Percentiles rank a stretch among this genome's conserved stretches.
Evolutionary conservation across 2,329 filamentous ascomycete species (phyloP).

Genomic region (Elsinoe australis): DNA sequence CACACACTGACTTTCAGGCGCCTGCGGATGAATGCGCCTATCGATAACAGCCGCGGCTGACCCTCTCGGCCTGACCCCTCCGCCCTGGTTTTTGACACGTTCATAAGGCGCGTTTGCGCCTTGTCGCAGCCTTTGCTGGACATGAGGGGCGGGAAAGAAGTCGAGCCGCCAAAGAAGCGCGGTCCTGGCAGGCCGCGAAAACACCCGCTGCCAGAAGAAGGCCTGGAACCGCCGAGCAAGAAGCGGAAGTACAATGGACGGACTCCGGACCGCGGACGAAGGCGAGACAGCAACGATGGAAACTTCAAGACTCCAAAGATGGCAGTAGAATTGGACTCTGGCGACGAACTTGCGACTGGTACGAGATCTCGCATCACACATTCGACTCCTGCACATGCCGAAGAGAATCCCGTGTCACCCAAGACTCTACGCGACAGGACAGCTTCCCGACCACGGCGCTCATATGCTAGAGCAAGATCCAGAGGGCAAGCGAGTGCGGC

Average conservation of each 20-base stretch:
- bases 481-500: constrained; percentile 48
- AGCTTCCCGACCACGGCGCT: constrained; percentile 29
- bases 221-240: constrained; percentile 39
- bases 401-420: constrained; percentile 17
- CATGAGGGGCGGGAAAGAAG: constrained; percentile 3
- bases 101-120: constrained; percentile 14
- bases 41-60: constrained; percentile 12
- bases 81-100: constrained; percentile 7
- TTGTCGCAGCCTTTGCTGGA: constrained; percentile 10
- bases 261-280: constrained; percentile 20
- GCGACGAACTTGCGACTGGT: constrained; percentile 18
- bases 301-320: constrained; percentile 16
- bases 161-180: constrained; percentile 23
- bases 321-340: constrained; percentile 16
- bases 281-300: constrained; percentile 17
- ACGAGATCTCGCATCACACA: constrained; percentile 19
- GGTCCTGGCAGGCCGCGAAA: constrained; percentile 26
- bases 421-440: constrained; percentile 12
- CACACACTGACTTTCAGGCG: background rate
- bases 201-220: constrained; percentile 27
- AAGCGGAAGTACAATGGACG: constrained; percentile 49
- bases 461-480: constrained; percentile 45
- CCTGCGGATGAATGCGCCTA: background rate
- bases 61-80: background rate
- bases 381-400: constrained; percentile 24